These are phyloP conservation scores for Eustoma russellianum DNA, from an alignment of 257 asterid species.

Conservation along the genomic window DNA sequence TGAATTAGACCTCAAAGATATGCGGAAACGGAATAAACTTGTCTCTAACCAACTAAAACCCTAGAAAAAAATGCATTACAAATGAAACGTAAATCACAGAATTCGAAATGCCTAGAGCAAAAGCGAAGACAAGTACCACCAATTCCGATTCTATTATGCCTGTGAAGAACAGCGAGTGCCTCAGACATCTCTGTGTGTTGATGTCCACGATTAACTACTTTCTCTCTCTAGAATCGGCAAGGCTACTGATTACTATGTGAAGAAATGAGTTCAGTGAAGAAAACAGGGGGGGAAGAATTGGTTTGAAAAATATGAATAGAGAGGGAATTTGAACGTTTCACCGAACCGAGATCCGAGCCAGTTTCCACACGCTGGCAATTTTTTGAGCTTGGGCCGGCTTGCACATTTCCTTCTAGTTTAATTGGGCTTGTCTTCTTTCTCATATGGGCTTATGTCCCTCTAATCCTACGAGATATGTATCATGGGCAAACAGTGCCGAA, in stretches of 20 bases:
- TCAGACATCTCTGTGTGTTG: conserved; percentile 15
- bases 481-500: too few relatives aligned
- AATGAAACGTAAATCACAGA: too few relatives aligned
- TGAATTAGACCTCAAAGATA: too few relatives aligned
- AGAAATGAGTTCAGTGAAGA: not conserved
- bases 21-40: too few relatives aligned
- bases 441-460: too few relatives aligned
- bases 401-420: too few relatives aligned
- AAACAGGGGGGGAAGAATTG: too few relatives aligned
- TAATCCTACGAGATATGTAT: too few relatives aligned
- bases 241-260: not conserved
- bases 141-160: conserved; percentile 15
- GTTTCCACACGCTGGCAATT: not conserved
- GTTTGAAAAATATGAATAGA: conserved; percentile 7
- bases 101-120: too few relatives aligned
- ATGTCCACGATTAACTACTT: not conserved
- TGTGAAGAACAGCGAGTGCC: conserved; percentile 15
- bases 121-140: conserved; percentile 25
- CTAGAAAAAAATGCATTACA: not conserved
- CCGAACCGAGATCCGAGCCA: not conserved
- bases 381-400: too few relatives aligned
- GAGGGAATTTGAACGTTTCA: conserved; percentile 9
- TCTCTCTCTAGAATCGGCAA: not conserved
- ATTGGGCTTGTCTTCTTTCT: too few relatives aligned
- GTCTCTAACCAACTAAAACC: not conserved